Base-by-base conservation (phyloP, 352 stramenopile species). In the Pythium apleroticum region DNA sequence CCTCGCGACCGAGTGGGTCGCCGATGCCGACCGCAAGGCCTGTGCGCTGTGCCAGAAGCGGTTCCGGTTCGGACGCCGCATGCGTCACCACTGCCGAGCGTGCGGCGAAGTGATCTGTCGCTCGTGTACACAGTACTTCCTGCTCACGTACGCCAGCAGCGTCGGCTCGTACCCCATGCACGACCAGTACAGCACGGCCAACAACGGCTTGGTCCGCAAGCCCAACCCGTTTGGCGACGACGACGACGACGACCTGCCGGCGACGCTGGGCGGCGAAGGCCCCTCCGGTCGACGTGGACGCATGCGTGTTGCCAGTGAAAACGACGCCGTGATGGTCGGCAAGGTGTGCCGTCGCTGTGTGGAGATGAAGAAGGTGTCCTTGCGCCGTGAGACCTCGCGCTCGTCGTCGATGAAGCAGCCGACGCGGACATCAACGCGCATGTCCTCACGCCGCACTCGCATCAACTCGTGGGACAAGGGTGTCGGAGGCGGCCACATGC, bases 21-120 rank as follows among this genome's bases (percentile, higher is more conserved):
- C 78, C 1, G 80, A 91, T 67, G 69, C 81, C 25, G 78, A 80
- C 17, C 80, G 82, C 37, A 67, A 70, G 28, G 56, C 48, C 24
- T 91, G 82, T 52, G 76, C 66, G 2, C 76, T 90, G 60, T 91
- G 82, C 68, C 73, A 83, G 48, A 80, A 80, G 45, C 78, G 78
- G 46, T 91, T 91, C 60, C 80, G 80, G 53, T 71, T 82, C 35
- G 72, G 86, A 10, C 57, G 70, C 10, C 76, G 82, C 30, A 80
- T 79, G 30, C 84, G 88, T 31, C 83, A 93, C 48, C 83, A 93
- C 64, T 93, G 83, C 46, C 82, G 83, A 28, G 80, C 83, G 1
- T 93, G 63, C 20, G 63, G 63, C 43, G 63, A 70, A 46, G 63
- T 70, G 9, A 62, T 70, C 31, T 70, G 63, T 33, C 64, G 64